Evolutionary conservation across 441 rosid species (phyloP).

Genomic region (Hypseocharis bilobata): DNA sequence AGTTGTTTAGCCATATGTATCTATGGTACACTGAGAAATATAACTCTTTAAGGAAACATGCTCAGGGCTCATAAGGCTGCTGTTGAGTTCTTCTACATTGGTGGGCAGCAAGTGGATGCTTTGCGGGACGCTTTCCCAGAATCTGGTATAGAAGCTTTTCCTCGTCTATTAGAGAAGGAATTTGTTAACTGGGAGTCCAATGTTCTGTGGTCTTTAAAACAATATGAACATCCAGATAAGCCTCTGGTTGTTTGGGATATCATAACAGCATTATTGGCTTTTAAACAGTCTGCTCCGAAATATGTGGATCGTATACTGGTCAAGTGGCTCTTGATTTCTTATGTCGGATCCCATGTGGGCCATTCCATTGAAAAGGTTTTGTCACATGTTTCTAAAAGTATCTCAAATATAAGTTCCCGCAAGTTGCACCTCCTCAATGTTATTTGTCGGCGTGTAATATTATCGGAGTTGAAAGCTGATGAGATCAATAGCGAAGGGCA

Average conservation of each 20-base stretch:
- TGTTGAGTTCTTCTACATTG: slow-evolving; percentile 80
- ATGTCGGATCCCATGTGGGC: slow-evolving; percentile 32
- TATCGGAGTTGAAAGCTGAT: slow-evolving; percentile 48
- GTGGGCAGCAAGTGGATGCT: slow-evolving; percentile 50
- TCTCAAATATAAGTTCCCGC: slow-evolving; percentile 48
- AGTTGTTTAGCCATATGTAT: no score
- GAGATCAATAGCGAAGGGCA: slow-evolving; percentile 39
- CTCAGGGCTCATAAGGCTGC: slow-evolving; percentile 75
- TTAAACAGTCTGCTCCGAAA: slow-evolving; percentile 52
- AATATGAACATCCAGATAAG: slow-evolving; percentile 34
- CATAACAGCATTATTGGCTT: slow-evolving; percentile 56
- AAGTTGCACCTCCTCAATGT: slow-evolving; percentile 63
- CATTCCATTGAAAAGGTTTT: slow-evolving; percentile 38
- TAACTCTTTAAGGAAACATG: slow-evolving; percentile 18
- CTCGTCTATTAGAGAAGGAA: slow-evolving; percentile 43
- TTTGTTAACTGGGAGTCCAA: slow-evolving; percentile 57
- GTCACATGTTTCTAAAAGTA: slow-evolving; percentile 31
- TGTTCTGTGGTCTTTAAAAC: slow-evolving; percentile 60
- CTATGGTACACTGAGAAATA: no score
- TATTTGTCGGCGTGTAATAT: slow-evolving; percentile 52
- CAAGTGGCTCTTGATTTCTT: slow-evolving; percentile 58
- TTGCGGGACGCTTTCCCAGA: slow-evolving; percentile 28
- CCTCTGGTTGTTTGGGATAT: slow-evolving; percentile 78
- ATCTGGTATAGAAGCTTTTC: slow-evolving; percentile 33
- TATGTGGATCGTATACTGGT: slow-evolving; percentile 44